Evolutionary conservation across 148 eudicot genomes (phyloP).

Genomic region (Chenopodium album): DNA sequence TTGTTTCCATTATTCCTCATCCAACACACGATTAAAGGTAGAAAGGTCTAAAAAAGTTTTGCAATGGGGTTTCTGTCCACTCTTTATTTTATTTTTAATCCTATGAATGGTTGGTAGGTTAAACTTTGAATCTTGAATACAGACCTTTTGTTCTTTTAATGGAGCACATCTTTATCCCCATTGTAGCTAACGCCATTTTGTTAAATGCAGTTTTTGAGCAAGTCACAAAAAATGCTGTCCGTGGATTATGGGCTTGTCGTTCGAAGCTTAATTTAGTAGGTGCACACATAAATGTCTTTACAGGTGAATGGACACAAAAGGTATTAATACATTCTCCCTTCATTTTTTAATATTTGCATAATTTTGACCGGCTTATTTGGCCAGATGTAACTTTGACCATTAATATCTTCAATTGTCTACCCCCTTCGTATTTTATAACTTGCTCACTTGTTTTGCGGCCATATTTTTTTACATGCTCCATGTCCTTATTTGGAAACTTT

Average conservation of each 20-base stretch:
- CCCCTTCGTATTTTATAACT: too few species aligned
- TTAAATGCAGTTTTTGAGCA: conserved; percentile 82
- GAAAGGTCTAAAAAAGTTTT: not conserved
- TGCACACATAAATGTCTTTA: conserved; percentile 94
- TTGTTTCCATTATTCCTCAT: not conserved
- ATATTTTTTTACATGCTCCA: too few species aligned
- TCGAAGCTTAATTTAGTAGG: conserved; percentile 87
- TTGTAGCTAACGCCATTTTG: not conserved
- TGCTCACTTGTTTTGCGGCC: too few species aligned
- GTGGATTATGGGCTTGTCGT: conserved; percentile 93
- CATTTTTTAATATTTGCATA: too few species aligned
- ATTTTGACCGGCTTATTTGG: too few species aligned
- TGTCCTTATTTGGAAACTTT: too few species aligned
- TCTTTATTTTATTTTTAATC: not conserved
- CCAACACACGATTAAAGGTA: not conserved
- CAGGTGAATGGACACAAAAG: conserved; percentile 99
- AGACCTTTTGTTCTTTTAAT: not conserved
- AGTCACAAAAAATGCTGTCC: conserved; percentile 99
- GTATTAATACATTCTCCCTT: conserved; percentile 30
- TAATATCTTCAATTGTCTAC: too few species aligned
- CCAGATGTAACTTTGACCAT: too few species aligned
- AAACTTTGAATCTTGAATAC: not conserved
- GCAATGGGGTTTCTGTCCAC: not conserved
- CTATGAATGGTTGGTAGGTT: not conserved
- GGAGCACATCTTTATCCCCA: not conserved